Evolutionary conservation across 768 basidiomycete genomes (phyloP).

Genomic region (Phanerochaete sordida): DNA sequence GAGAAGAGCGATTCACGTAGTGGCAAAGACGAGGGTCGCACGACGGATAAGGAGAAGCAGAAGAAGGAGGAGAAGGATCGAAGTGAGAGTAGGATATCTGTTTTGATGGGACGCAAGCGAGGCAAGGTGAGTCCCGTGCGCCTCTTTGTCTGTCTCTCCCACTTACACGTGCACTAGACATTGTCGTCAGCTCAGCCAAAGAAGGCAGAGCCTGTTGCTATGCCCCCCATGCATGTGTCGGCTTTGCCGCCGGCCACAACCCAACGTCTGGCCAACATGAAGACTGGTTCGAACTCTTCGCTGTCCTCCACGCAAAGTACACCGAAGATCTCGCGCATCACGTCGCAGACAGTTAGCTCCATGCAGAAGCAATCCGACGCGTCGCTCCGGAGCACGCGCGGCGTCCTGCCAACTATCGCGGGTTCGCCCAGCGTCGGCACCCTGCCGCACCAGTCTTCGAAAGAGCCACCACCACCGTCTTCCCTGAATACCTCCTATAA

Average conservation of each 20-base stretch:
- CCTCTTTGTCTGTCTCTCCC: background rate
- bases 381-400: conserved; percentile 63
- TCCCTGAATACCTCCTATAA: conserved; percentile 45
- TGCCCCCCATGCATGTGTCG: conserved; percentile 90
- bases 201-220: conserved; percentile 61
- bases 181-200: conserved; percentile 79
- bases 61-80: conserved; percentile 82
- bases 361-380: conserved; percentile 86
- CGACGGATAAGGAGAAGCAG: conserved; percentile 50
- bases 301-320: conserved; percentile 40
- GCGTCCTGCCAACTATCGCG: conserved; percentile 85
- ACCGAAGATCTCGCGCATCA: conserved; percentile 53
- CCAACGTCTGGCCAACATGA: conserved; percentile 81
- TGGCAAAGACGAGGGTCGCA: conserved; percentile 59
- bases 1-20: conserved; percentile 39
- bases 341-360: conserved; percentile 82
- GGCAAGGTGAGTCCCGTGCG: conserved; percentile 67
- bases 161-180: conserved; percentile 46
- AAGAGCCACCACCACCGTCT: conserved; percentile 54
- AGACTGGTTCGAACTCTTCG: conserved; percentile 47
- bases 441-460: conserved; percentile 49
- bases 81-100: conserved; percentile 86
- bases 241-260: conserved; percentile 80
- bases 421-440: conserved; percentile 89
- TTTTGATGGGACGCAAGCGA: conserved; percentile 82